phyloP scores from a whole-genome alignment of 768 basidiomycete species.

The Rhodosporidiobolus odoratus region DNA sequence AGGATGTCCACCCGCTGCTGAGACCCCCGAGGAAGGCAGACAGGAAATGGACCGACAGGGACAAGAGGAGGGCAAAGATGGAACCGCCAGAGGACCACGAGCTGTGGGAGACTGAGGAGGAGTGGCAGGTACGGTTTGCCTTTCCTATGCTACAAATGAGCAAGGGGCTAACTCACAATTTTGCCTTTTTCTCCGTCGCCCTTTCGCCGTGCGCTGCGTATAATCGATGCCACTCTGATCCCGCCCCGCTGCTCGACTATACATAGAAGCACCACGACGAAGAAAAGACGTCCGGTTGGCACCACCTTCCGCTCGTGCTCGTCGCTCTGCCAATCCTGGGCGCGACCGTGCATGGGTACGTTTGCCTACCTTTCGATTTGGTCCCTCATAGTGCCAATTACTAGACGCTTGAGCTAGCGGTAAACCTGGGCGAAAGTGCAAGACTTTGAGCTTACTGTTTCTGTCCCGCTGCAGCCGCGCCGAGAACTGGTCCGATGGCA shows the following conservation, averaged over 20 bases:
- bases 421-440: too few species aligned
- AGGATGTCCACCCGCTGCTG: neutral
- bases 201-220: too few species aligned
- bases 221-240: neutral
- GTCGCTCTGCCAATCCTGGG: slow-evolving; percentile 42
- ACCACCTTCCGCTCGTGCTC: slow-evolving; percentile 43
- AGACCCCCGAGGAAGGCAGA: neutral
- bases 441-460: neutral
- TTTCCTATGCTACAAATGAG: too few species aligned
- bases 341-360: slow-evolving; percentile 40
- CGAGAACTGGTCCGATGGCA: slow-evolving; percentile 42
- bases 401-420: too few species aligned
- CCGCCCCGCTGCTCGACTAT: neutral
- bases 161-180: too few species aligned
- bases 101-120: slow-evolving; percentile 22
- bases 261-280: slow-evolving; percentile 15
- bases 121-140: slow-evolving; percentile 14
- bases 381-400: neutral
- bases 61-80: neutral
- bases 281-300: slow-evolving; percentile 17
- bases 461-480: slow-evolving; percentile 9
- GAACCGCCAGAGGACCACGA: slow-evolving; percentile 19
- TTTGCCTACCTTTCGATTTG: neutral
- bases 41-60: neutral
- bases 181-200: neutral